These are phyloP conservation scores for Haplosporangium sp. DNA, from an alignment of 371 early-diverging fungal genomes.

Conservation along the genomic window DNA sequence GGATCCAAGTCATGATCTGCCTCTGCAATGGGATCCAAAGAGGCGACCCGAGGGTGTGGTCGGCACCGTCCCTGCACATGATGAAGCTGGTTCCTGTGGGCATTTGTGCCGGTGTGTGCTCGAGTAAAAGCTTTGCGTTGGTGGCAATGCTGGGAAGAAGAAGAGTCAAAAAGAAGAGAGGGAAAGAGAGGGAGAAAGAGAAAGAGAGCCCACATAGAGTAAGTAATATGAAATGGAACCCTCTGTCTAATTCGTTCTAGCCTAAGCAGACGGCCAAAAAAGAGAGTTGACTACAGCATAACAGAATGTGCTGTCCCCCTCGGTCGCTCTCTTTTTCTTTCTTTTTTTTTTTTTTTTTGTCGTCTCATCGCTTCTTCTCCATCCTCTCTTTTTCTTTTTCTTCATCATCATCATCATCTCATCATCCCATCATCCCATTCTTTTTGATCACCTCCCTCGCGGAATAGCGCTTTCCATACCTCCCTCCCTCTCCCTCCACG, in stretches of 20 bases:
- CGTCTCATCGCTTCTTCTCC: neutral
- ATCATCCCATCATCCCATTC: neutral
- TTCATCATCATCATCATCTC: neutral
- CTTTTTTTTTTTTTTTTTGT: neutral
- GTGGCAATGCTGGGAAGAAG: too few relatives aligned
- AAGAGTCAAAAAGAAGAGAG: too few relatives aligned
- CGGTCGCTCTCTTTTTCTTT: neutral
- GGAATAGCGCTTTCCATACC: neutral
- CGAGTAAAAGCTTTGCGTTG: too few relatives aligned
- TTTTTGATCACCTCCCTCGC: neutral
- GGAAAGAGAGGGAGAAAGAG: too few relatives aligned
- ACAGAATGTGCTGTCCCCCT: neutral
- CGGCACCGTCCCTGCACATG: neutral
- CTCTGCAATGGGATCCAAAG: conserved; percentile 1
- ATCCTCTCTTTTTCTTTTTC: neutral
- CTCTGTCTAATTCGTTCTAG: too few relatives aligned
- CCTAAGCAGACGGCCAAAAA: too few relatives aligned
- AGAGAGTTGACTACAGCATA: neutral
- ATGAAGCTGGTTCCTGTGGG: neutral
- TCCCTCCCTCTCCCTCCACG: neutral
- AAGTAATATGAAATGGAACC: neutral
- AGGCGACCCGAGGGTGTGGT: neutral
- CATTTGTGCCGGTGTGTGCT: too few relatives aligned
- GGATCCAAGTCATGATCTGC: neutral
- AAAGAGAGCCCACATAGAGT: neutral